phyloP scores from a whole-genome alignment of 441 rosid species.

The Kokia cookei region DNA sequence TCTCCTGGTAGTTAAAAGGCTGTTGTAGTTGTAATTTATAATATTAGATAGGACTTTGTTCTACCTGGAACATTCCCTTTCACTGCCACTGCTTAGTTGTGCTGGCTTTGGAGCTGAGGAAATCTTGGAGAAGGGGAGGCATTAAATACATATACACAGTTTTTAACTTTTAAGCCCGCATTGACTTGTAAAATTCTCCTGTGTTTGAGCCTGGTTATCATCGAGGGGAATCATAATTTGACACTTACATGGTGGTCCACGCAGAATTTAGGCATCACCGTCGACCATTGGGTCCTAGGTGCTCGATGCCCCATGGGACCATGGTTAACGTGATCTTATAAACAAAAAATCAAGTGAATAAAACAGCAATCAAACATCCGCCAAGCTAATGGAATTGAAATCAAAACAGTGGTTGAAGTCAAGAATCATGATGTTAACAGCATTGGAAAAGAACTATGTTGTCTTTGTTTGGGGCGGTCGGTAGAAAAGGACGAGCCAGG shows the following conservation, averaged over 20 bases:
- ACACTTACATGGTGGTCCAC: not conserved
- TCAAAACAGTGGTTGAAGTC: not conserved
- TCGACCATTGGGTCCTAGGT: not conserved
- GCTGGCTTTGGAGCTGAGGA: not conserved
- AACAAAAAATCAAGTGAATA: not conserved
- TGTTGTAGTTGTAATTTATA: not conserved
- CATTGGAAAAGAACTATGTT: conserved; percentile 8
- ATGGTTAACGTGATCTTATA: not conserved
- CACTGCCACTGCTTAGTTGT: not conserved
- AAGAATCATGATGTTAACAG: not conserved
- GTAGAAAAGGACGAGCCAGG: not conserved
- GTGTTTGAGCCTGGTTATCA: not conserved
- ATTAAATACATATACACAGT: not conserved
- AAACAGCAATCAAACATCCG: not conserved
- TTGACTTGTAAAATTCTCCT: not conserved
- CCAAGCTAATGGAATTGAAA: not conserved
- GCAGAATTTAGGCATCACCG: not conserved
- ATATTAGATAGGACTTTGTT: not conserved
- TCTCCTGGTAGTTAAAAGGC: not conserved
- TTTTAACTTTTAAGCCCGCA: not conserved
- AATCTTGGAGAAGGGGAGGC: not conserved
- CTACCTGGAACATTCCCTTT: not conserved
- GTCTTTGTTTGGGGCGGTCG: conserved; percentile 9
- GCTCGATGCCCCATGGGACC: not conserved
- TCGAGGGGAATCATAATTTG: not conserved